Evolutionary conservation across 371 early-diverging fungal species (phyloP).

Genomic region (Blakeslea trispora): DNA sequence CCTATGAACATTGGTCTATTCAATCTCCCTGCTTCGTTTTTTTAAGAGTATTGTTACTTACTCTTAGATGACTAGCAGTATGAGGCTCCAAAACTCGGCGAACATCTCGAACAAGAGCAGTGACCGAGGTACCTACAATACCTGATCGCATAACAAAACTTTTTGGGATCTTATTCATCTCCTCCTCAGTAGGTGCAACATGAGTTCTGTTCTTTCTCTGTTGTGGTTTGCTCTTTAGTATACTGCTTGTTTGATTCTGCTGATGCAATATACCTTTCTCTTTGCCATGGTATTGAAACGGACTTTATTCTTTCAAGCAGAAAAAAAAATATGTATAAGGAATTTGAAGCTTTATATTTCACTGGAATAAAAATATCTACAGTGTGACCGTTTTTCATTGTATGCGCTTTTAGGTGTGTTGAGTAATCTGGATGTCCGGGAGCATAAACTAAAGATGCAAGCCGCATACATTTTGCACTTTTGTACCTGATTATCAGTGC

Average conservation of each 20-base stretch:
- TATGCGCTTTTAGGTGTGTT: too few relatives aligned
- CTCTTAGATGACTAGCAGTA: slow-evolving; percentile 43
- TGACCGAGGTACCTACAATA: slow-evolving; percentile 72
- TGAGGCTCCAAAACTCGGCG: slow-evolving; percentile 93
- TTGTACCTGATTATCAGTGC: background rate
- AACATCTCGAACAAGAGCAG: slow-evolving; percentile 81
- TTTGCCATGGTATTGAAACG: slow-evolving; percentile 13
- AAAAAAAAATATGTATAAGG: slow-evolving; percentile 11
- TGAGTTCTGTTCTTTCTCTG: slow-evolving; percentile 64
- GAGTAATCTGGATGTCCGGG: too few relatives aligned
- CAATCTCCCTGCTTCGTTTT: too few relatives aligned
- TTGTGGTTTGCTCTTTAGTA: background rate
- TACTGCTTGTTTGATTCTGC: too few relatives aligned
- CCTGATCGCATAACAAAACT: slow-evolving; percentile 95
- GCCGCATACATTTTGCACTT: background rate
- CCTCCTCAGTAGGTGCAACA: slow-evolving; percentile 46
- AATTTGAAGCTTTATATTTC: too few relatives aligned
- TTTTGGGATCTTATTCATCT: slow-evolving; percentile 71
- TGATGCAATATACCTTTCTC: slow-evolving; percentile 13
- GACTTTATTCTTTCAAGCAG: background rate
- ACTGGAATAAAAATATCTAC: too few relatives aligned
- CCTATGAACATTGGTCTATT: slow-evolving; percentile 56
- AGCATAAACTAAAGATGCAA: background rate
- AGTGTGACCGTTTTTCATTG: too few relatives aligned
- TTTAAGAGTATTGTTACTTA: slow-evolving; percentile 14